phyloP scores from a whole-genome alignment of 2,329 filamentous ascomycete genomes.

The Pleomassaria siparia region DNA sequence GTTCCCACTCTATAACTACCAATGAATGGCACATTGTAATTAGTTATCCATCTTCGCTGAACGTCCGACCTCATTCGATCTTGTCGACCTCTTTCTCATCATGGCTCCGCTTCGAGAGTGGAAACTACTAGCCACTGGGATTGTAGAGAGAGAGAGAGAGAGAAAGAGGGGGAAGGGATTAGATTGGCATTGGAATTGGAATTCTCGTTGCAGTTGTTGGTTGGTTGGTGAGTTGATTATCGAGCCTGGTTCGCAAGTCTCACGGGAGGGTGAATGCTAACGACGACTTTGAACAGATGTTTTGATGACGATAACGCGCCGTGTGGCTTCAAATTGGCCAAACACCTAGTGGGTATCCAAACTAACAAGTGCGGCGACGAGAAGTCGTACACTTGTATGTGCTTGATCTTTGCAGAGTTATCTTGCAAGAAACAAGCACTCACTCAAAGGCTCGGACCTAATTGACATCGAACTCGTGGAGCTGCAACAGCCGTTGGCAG shows the following conservation, averaged over 20 bases:
- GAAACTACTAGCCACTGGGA: constrained; percentile 9
- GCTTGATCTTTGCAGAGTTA: constrained; percentile 38
- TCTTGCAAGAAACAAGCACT: constrained; percentile 45
- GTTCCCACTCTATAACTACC: no score
- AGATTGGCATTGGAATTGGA: no score
- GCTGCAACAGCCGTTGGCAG: constrained; percentile 44
- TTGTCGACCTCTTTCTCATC: neutral
- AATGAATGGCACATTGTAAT: no score
- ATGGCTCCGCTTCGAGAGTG: neutral
- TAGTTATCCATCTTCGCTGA: constrained; percentile 5
- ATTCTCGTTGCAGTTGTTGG: no score
- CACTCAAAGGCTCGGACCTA: constrained; percentile 37
- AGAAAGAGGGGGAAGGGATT: no score
- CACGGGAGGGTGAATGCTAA: no score
- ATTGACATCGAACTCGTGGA: constrained; percentile 44
- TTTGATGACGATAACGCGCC: no score
- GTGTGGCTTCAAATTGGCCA: constrained; percentile 33
- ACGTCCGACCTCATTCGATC: constrained; percentile 8
- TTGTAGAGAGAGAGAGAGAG: neutral
- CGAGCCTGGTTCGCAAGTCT: no score
- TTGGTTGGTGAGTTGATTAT: no score
- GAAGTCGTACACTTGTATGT: constrained; percentile 37
- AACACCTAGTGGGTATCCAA: constrained; percentile 26
- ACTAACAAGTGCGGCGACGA: constrained; percentile 29
- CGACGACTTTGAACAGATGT: no score